Base-by-base conservation (phyloP, 305 asterid genomes). In the Fraxinus floribunda region DNA sequence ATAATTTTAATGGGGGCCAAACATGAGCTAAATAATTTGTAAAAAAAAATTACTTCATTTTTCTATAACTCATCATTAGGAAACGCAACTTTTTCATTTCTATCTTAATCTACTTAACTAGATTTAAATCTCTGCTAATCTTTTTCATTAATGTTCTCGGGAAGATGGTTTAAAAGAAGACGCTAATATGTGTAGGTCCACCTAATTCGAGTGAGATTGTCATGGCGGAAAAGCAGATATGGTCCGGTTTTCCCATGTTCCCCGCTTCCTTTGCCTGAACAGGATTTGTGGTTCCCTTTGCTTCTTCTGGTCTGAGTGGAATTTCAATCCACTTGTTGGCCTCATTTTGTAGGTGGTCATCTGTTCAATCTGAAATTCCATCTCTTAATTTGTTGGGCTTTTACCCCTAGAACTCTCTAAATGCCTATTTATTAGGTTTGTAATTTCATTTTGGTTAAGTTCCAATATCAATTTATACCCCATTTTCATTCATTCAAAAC, bases 381-480 rank as follows among this genome's bases (percentile, higher is more conserved):
- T 44, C 55, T 44, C 55, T 44, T 44, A 71, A 71, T 71, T 70
- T 71, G 75, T 15, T 6, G 41, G 5, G 41, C 44, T 32, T 71
- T 34, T 30, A 71, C 34, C 15, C 38, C 75, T 71, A 32, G 44
- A 4, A 15, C 76, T 71, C 76, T 32, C 22, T 30, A 26, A 29
- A 68, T 68, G 15, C 75, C 75, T 68, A 70, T 70, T 70, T 70
- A 70, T 70, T 70, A 29, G 22, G 75, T 29, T 70, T 70, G 7
- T 29, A 18, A 30, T 30, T 9, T 30, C 38, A 30, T 70, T 30
- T 70, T 13, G 2, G 75, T 13, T 30, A 70, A 62, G 32, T 62
- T 62, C 29, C 30, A 20, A 22, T 24, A 62, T 62, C 71, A 8
- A 20, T 62, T 9, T 55, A 55, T 64, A 24, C 7, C 3, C n/a